These are phyloP conservation scores for Claviceps sp. DNA, from an alignment of 2,329 filamentous ascomycete species.

Conservation along the genomic window DNA sequence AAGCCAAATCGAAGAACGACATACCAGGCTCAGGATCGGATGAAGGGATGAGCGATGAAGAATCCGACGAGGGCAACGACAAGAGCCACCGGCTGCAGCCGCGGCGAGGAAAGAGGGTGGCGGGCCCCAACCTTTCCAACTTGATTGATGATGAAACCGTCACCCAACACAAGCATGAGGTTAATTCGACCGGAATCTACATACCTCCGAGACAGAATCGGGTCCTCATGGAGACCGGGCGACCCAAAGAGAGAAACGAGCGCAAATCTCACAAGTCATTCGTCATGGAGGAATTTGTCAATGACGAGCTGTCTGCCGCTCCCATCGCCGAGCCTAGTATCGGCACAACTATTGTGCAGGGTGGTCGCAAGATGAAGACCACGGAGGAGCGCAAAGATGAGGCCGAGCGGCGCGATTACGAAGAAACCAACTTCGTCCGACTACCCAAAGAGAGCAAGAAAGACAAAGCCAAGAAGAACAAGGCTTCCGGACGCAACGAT, in stretches of 20 bases:
- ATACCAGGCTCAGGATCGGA: slow-evolving; percentile 7
- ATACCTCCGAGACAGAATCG: slow-evolving; percentile 79
- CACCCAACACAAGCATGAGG: slow-evolving; percentile 15
- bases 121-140: slow-evolving; percentile 19
- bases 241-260: slow-evolving; percentile 44
- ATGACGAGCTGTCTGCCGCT: slow-evolving; percentile 66
- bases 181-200: slow-evolving; percentile 57
- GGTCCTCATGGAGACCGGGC: slow-evolving; percentile 64
- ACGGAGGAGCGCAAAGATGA: slow-evolving; percentile 64
- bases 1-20: slow-evolving; percentile 12
- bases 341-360: slow-evolving; percentile 71
- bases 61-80: slow-evolving; percentile 7
- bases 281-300: slow-evolving; percentile 85
- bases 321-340: slow-evolving; percentile 81
- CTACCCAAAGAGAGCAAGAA: slow-evolving; percentile 82
- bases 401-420: slow-evolving; percentile 68
- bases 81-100: slow-evolving; percentile 1
- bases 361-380: slow-evolving; percentile 69
- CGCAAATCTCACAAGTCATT: slow-evolving; percentile 58
- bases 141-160: slow-evolving; percentile 21
- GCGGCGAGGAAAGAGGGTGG: slow-evolving; percentile 11
- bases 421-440: slow-evolving; percentile 84
- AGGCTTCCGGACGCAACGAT: slow-evolving; percentile 33
- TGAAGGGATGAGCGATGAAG: slow-evolving; percentile 23
- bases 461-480: slow-evolving; percentile 53